Conservation (phyloP, 352 stramenopile genomes). For the Globisporangium lucens region DNA sequence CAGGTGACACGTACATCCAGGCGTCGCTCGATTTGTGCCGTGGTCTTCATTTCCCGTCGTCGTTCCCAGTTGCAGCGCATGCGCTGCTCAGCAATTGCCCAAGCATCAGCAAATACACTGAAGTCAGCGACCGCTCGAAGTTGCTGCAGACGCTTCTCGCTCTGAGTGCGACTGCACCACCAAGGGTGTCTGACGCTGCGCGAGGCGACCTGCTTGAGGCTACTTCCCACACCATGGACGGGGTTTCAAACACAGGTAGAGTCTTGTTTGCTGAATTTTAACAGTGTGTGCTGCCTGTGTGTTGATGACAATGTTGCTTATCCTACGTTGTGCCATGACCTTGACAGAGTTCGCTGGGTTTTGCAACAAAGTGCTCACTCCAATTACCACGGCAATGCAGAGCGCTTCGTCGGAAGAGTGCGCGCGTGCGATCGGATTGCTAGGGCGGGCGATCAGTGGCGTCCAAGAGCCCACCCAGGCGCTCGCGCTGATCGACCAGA, state of each 20-base stretch:
- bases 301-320: slow-evolving; percentile 3
- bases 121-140: slow-evolving; percentile 41
- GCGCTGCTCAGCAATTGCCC: slow-evolving; percentile 48
- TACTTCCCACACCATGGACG: slow-evolving; percentile 48
- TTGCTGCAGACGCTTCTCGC: slow-evolving; percentile 33
- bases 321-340: background rate
- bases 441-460: slow-evolving; percentile 56
- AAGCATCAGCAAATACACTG: slow-evolving; percentile 67
- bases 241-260: slow-evolving; percentile 46
- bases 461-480: slow-evolving; percentile 33
- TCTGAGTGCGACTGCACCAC: slow-evolving; percentile 4
- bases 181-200: slow-evolving; percentile 14
- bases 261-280: background rate
- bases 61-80: slow-evolving; percentile 41
- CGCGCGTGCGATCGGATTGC: slow-evolving; percentile 32
- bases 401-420: slow-evolving; percentile 27
- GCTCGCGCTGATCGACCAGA: slow-evolving; percentile 32
- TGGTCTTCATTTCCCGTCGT: slow-evolving; percentile 45
- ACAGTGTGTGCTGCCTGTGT: background rate
- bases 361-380: slow-evolving; percentile 47
- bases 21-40: slow-evolving; percentile 40
- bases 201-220: slow-evolving; percentile 45
- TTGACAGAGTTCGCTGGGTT: slow-evolving; percentile 45
- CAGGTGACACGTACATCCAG: slow-evolving; percentile 40
- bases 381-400: slow-evolving; percentile 27